Conservation (phyloP, 768 basidiomycete species). For the Myochromella boudieri region DNA sequence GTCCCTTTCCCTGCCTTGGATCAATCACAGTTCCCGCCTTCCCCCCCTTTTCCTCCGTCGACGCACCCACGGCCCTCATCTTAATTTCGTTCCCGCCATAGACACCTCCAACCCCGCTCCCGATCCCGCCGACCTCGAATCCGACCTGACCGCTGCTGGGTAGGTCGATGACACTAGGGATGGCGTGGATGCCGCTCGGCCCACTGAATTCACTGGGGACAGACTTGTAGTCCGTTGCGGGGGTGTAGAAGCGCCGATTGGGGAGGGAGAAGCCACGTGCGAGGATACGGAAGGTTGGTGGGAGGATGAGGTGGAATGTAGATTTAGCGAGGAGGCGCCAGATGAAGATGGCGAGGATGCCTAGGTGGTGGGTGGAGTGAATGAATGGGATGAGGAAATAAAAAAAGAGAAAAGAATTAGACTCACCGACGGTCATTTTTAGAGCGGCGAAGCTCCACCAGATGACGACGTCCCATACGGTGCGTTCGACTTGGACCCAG, state of each 20-base stretch:
- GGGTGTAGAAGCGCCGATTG: conserved; percentile 83
- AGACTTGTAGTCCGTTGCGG: conserved; percentile 83
- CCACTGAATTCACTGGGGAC: conserved; percentile 58
- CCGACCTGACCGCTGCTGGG: conserved; percentile 46
- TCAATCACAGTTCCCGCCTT: conserved; percentile 4
- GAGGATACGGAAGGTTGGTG: conserved; percentile 80
- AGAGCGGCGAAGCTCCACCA: conserved; percentile 48
- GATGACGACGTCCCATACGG: conserved; percentile 36
- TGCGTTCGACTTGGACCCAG: conserved; percentile 37
- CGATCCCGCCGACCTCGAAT: conserved; percentile 45
- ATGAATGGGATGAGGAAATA: neutral
- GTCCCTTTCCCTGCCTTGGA: conserved; percentile 22
- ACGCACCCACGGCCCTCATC: conserved; percentile 39
- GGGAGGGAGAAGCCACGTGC: conserved; percentile 72
- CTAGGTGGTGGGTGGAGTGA: conserved; percentile 32
- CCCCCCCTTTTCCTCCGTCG: conserved; percentile 16
- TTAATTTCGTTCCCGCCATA: conserved; percentile 60
- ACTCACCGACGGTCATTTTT: conserved; percentile 47
- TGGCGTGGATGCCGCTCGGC: conserved; percentile 59
- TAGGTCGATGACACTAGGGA: conserved; percentile 87
- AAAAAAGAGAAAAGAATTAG: neutral
- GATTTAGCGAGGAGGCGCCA: conserved; percentile 91
- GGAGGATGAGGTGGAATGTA: conserved; percentile 68
- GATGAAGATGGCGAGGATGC: conserved; percentile 74
- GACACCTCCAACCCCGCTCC: conserved; percentile 27